Base-by-base conservation (phyloP, 1,284 basidiomycete species). In the Baeospora myosura region DNA sequence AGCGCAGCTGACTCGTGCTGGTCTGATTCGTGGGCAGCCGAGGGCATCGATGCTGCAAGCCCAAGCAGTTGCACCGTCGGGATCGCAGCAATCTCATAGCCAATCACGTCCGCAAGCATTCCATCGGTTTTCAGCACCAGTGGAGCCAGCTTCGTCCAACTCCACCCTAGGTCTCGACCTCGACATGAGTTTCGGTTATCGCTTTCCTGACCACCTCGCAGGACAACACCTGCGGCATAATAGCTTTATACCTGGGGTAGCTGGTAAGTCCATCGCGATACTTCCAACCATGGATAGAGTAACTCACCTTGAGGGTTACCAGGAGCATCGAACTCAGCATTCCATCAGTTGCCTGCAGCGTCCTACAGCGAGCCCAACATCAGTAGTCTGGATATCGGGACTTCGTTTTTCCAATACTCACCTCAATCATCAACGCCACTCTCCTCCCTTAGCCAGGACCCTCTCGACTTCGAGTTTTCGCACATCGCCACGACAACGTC, bases 1-100 rank as follows among this genome's bases (percentile, higher is more conserved):
- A 60, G 76, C 81, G 32, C 80, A 85, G 55, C 70, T 88, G 42
- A 81, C 80, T 36, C 69, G 78, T 48, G 78, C 76, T 41, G 84
- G 83, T 46, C 74, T 85, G 58, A 87, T 88, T 51, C 80, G 85
- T 31, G 85, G 85, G 26, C 83, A 86, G 56, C 84, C 83, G 14
- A 76, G 81, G 18, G 63, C 78, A 26, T 67, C 72, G 24, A 63
- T 72, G 43, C 56, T 71, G 40, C 62, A 65, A 43, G 60, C 64
- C 49, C 55, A 50, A 52, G 41, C 50, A 60, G 20, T 45, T 57
- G 21, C 62, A 42, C 40, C 52, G 43, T 33, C 43, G 38, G 33
- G 20, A 30, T 5, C 38, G 16, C 44, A 37, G 41, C n/a, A 29
- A 37, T 14, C 12, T 36, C 50, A 55, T 46, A 56, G 53, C 35